Conservation (phyloP, 108 stramenopile species). For the Cyclotella choctawhatcheeana region DNA sequence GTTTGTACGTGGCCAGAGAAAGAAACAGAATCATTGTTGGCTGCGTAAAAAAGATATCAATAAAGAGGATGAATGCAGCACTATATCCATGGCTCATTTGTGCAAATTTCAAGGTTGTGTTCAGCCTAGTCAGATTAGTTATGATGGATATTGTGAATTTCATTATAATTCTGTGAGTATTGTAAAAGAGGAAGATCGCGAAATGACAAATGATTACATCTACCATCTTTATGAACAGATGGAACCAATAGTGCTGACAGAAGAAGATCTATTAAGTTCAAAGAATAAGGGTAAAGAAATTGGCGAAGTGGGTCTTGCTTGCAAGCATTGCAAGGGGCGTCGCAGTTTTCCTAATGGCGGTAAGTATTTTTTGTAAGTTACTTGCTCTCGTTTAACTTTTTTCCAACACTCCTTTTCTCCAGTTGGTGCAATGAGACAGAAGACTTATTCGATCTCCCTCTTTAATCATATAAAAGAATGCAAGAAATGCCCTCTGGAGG, state of each 20-base stretch:
- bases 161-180: slow-evolving; percentile 5
- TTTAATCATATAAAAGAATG: slow-evolving; percentile 80
- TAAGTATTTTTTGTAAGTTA: background rate
- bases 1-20: slow-evolving; percentile 28
- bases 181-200: slow-evolving; percentile 68
- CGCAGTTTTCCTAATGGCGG: slow-evolving; percentile 65
- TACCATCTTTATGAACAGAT: slow-evolving; percentile 51
- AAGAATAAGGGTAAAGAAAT: slow-evolving; percentile 73
- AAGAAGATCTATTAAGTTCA: slow-evolving; percentile 54
- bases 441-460: slow-evolving; percentile 64
- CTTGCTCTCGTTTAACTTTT: background rate
- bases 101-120: slow-evolving; percentile 24
- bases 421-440: background rate
- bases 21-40: slow-evolving; percentile 11
- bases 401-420: background rate
- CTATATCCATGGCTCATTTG: too few relatives aligned
- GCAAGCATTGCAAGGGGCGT: slow-evolving; percentile 75
- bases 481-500: slow-evolving; percentile 58
- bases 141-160: slow-evolving; percentile 19
- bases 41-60: slow-evolving; percentile 9
- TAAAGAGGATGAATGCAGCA: slow-evolving; percentile 1
- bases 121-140: background rate
- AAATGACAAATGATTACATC: slow-evolving; percentile 71
- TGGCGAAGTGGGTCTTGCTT: slow-evolving; percentile 76
- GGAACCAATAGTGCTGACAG: slow-evolving; percentile 7